Conservation (phyloP, 176 grass and related monocot species). For the Ensete glaucum region DNA sequence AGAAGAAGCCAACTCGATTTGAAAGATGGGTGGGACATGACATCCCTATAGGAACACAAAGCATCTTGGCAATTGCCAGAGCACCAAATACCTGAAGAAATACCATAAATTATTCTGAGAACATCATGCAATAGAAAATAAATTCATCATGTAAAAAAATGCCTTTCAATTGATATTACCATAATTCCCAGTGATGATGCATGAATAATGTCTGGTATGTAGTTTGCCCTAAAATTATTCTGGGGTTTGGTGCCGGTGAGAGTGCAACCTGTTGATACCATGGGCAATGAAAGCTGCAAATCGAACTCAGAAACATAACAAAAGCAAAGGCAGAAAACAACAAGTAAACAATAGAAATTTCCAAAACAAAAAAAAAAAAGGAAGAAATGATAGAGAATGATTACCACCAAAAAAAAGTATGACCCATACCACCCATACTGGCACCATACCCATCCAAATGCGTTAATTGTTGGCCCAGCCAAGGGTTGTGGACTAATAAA, state of each 20-base stretch:
- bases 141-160: neutral
- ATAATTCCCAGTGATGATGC: conserved; percentile 90
- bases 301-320: neutral
- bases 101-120: neutral
- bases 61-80: conserved; percentile 76
- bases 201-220: conserved; percentile 93
- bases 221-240: conserved; percentile 84
- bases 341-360: neutral
- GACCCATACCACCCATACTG: neutral
- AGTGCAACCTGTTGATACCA: conserved; percentile 87
- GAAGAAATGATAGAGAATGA: conserved; percentile 1
- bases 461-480: too few relatives aligned
- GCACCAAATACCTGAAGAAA: conserved; percentile 88
- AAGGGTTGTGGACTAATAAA: too few relatives aligned
- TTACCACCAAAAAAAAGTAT: neutral
- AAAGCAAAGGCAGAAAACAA: neutral
- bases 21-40: conserved; percentile 98
- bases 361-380: neutral
- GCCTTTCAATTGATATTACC: conserved; percentile 38
- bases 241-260: conserved; percentile 80
- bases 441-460: too few relatives aligned
- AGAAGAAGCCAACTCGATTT: conserved; percentile 40
- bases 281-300: conserved; percentile 89
- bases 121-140: neutral
- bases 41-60: conserved; percentile 85